These are phyloP conservation scores for Graphiopsis chlorocephala DNA, from an alignment of 2,329 filamentous ascomycete genomes.

Conservation along the genomic window DNA sequence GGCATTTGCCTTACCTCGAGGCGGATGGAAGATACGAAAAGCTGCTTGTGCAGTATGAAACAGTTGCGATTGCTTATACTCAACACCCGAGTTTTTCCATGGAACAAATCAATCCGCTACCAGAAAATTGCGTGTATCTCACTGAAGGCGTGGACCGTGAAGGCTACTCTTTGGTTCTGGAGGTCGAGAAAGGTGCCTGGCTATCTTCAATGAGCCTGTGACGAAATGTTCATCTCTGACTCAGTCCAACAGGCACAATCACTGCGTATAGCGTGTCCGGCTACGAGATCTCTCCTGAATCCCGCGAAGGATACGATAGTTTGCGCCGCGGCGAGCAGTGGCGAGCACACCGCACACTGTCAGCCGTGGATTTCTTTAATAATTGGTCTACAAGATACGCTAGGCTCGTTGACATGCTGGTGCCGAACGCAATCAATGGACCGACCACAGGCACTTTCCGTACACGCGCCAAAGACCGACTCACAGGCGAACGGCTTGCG, in stretches of 20 bases:
- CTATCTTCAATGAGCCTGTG: neutral
- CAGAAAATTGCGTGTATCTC: neutral
- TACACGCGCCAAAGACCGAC: neutral
- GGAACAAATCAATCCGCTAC: constrained; percentile 4
- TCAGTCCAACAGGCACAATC: neutral
- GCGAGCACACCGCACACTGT: constrained; percentile 11
- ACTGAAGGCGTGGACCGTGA: constrained; percentile 4
- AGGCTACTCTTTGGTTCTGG: constrained; percentile 4
- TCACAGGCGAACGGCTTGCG: neutral
- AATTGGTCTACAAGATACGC: constrained; percentile 37
- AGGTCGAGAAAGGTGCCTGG: neutral
- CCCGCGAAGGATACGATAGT: neutral
- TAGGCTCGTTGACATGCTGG: constrained; percentile 8
- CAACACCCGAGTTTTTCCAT: neutral
- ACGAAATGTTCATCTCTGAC: neutral
- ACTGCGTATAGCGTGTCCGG: constrained; percentile 1
- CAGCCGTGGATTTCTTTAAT: constrained; percentile 49
- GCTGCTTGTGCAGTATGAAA: neutral
- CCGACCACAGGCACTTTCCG: neutral
- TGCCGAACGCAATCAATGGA: neutral
- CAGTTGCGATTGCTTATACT: neutral
- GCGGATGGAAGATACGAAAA: neutral
- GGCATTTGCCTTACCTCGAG: neutral
- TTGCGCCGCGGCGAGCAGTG: neutral
- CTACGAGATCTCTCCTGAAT: neutral